Evolutionary conservation across 371 early-diverging fungal genomes (phyloP).

Genomic region (Rhizopus microsporus): DNA sequence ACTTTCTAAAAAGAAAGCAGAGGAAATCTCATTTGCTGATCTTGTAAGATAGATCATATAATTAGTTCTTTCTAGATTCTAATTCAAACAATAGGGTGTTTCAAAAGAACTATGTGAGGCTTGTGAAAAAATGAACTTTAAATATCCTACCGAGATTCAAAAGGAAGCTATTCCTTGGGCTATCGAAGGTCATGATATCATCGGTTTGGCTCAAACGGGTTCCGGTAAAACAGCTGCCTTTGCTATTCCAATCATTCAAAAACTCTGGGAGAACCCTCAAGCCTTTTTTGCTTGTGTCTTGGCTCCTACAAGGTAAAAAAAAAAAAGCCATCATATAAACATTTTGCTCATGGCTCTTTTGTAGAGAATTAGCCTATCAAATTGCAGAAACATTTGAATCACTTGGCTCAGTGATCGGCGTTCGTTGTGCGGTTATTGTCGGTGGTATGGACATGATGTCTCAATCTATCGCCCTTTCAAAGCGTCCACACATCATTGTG

Average conservation of each 20-base stretch:
- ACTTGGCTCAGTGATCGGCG: constrained; percentile 90
- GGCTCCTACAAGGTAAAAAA: constrained; percentile 91
- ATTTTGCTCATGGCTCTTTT: not conserved
- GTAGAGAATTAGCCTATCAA: constrained; percentile 93
- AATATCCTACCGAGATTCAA: constrained; percentile 94
- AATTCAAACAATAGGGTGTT: constrained; percentile 61
- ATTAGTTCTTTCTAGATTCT: not conserved
- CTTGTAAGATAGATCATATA: constrained; percentile 23
- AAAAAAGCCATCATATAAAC: not conserved
- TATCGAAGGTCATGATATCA: constrained; percentile 88
- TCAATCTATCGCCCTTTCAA: constrained; percentile 92
- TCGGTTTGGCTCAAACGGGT: constrained; percentile 98
- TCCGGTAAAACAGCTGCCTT: constrained; percentile 96
- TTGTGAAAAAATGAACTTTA: constrained; percentile 86
- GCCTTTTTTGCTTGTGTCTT: constrained; percentile 93
- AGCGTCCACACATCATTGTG: constrained; percentile 94
- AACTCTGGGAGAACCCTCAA: constrained; percentile 86
- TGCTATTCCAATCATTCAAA: constrained; percentile 94
- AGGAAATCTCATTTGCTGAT: constrained; percentile 32
- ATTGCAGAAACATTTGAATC: constrained; percentile 93
- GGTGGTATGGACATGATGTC: constrained; percentile 98
- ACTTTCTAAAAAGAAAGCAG: constrained; percentile 23
- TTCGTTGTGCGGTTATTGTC: constrained; percentile 91
- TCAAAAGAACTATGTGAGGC: constrained; percentile 86
- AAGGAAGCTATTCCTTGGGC: constrained; percentile 88